Evolutionary conservation across 192 early-diverging fungal genomes (phyloP).

Genomic region (Podila epigama): DNA sequence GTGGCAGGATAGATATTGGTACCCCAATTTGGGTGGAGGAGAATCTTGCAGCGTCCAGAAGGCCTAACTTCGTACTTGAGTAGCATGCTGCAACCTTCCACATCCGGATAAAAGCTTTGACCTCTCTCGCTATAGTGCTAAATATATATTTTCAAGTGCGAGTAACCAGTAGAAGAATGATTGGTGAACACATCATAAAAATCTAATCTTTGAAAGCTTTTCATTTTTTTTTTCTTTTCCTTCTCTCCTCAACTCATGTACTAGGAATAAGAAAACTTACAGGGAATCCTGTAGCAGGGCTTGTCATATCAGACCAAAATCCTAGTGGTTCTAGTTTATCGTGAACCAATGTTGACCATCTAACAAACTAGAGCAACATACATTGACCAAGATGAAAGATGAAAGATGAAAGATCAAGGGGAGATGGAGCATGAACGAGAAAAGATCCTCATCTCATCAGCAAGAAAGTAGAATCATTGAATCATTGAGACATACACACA

Average conservation of each 20-base stretch:
- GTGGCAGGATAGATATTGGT: slow-evolving; percentile 90
- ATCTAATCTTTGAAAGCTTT: no score
- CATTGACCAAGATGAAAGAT: slow-evolving; percentile 1
- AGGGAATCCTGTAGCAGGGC: slow-evolving; percentile 88
- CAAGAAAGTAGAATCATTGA: no score
- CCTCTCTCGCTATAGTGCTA: slow-evolving; percentile 72
- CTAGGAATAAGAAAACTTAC: no score
- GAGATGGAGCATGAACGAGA: no score
- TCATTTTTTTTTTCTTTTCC: no score
- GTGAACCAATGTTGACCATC: slow-evolving; percentile 71
- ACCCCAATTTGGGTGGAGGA: slow-evolving; percentile 90
- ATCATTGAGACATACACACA: no score
- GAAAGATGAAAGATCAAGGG: no score
- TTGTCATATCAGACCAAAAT: slow-evolving; percentile 91
- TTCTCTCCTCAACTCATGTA: no score
- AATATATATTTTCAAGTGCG: background rate
- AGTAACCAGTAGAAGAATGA: background rate
- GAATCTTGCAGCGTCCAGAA: slow-evolving; percentile 82
- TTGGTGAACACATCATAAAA: background rate
- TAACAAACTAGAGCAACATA: slow-evolving; percentile 64
- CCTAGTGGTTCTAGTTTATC: slow-evolving; percentile 59
- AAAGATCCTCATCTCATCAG: no score
- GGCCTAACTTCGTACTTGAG: slow-evolving; percentile 80
- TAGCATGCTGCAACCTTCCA: slow-evolving; percentile 80
- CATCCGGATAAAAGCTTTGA: slow-evolving; percentile 86